Evolutionary conservation across 345 rosid species (phyloP).

Genomic region (Linum trigynum): DNA sequence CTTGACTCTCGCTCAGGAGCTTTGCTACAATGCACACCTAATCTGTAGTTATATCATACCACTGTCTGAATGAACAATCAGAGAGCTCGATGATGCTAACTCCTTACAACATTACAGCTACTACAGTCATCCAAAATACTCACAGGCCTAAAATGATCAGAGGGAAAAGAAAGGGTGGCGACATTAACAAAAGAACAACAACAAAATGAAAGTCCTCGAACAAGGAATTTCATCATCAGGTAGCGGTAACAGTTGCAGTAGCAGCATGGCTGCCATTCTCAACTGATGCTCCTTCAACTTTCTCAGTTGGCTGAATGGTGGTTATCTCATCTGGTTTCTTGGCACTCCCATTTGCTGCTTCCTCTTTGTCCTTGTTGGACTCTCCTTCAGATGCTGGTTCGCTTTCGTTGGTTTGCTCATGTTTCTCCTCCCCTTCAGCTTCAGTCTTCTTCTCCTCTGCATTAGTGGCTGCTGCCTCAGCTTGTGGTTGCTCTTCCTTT

Average conservation of each 20-base stretch:
- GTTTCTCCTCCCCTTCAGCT: slow-evolving; percentile 12
- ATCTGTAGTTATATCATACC: slow-evolving; percentile 13
- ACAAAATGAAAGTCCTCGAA: not conserved
- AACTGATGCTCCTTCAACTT: slow-evolving; percentile 24
- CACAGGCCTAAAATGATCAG: slow-evolving; percentile 16
- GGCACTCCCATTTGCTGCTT: slow-evolving; percentile 13
- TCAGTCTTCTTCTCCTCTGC: slow-evolving; percentile 5
- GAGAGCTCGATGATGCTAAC: slow-evolving; percentile 8
- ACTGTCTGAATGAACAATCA: slow-evolving; percentile 25
- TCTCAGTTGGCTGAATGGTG: slow-evolving; percentile 14
- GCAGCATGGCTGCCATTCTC: slow-evolving; percentile 30
- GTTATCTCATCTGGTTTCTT: slow-evolving; percentile 15
- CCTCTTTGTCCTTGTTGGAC: slow-evolving; percentile 9
- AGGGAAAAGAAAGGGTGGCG: slow-evolving; percentile 6
- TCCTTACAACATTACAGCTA: slow-evolving; percentile 13
- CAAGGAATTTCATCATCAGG: slow-evolving; percentile 6
- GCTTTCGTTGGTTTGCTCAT: not conserved
- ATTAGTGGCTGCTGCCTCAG: slow-evolving; percentile 3
- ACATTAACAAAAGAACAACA: slow-evolving; percentile 6
- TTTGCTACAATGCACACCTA: slow-evolving; percentile 21
- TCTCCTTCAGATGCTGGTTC: slow-evolving; percentile 1
- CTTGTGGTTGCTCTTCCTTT: slow-evolving; percentile 21
- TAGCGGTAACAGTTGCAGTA: not conserved
- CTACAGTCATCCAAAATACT: slow-evolving; percentile 19
- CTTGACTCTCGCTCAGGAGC: not conserved